Evolutionary conservation across 2,329 filamentous ascomycete genomes (phyloP).

Genomic region (Arthrobotrys sphaeroides): DNA sequence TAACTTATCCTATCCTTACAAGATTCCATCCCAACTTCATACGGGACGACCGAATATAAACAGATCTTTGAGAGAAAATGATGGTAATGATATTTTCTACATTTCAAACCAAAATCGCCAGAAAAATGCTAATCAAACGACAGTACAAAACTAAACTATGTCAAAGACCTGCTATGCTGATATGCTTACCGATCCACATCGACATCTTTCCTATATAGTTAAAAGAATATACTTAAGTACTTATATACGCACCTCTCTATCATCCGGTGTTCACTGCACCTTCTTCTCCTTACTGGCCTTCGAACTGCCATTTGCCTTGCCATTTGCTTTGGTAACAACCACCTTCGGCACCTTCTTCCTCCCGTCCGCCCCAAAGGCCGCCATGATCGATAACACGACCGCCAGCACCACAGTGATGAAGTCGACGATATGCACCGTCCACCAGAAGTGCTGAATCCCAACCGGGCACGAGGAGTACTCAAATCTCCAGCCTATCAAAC

Average conservation of each 20-base stretch:
- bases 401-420: constrained; percentile 62
- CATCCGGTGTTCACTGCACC: constrained; percentile 28
- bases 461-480: constrained; percentile 81
- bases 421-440: constrained; percentile 82
- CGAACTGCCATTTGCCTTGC: constrained; percentile 17
- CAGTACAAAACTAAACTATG: neutral
- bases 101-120: constrained; percentile 6
- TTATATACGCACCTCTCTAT: too few species aligned
- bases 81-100: neutral
- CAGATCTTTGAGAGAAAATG: too few species aligned
- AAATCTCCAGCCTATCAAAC: constrained; percentile 76
- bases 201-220: too few species aligned
- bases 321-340: constrained; percentile 27
- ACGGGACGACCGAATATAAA: too few species aligned
- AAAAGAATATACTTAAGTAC: too few species aligned
- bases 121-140: too few species aligned
- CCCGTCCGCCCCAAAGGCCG: neutral
- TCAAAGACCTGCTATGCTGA: neutral
- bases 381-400: constrained; percentile 10
- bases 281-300: constrained; percentile 25
- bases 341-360: constrained; percentile 29
- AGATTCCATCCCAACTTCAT: too few species aligned
- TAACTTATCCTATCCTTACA: too few species aligned
- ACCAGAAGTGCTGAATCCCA: constrained; percentile 93
- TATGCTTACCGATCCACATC: neutral